Base-by-base conservation (phyloP, 768 basidiomycete species). In the Phylloporus sp. region DNA sequence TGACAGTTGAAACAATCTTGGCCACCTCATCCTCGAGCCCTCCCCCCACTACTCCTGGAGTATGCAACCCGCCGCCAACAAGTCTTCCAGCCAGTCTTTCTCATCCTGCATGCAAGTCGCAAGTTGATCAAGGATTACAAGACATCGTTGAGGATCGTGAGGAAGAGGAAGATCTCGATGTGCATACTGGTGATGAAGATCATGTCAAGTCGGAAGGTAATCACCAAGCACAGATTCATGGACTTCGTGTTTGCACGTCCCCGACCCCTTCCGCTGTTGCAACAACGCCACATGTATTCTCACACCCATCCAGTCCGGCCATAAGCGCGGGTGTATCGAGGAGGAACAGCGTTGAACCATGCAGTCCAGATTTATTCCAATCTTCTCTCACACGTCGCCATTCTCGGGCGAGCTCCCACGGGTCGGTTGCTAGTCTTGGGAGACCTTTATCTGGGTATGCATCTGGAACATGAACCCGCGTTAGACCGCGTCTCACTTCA, bases 1-100 rank as follows among this genome's bases (percentile, higher is more conserved):
- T 68, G 38, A 62, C 66, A 20, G 81, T 84, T 42, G 78, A 82
- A 44, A 79, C 81, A 24, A 69, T 83, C n/a, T 56, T 81, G 26
- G 66, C 70, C 8, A 67, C 54, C 1, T 49, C 48, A 15, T 62
- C 71, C 9, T 60, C 69, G 15, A 45, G 44, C 14, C 50, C 39
- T 14, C 49, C 50, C 2, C 15, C 49, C 9, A 31, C 46, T 11
- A 53, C 60, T 23, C 51, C 56, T 38, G 62, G 58, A 48, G 17
- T 34, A 32, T 49, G 59, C 41, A 56, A 71, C 44, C 63, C 70
- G 14, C 63, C 72, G 7, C 68, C 72, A n/a, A 61, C 71, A 14
- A 64, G 75, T 29, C 61, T 67, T 64, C 52, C 59, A 50, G 49
- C 65, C 61, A 33, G 65, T 60, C 46, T 59, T 63, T 57, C 64